A percentile compares a stretch with the other conserved stretches of the same genome.
Evolutionary conservation across 345 rosid species (phyloP).

Genomic region (Syzygium aromaticum): DNA sequence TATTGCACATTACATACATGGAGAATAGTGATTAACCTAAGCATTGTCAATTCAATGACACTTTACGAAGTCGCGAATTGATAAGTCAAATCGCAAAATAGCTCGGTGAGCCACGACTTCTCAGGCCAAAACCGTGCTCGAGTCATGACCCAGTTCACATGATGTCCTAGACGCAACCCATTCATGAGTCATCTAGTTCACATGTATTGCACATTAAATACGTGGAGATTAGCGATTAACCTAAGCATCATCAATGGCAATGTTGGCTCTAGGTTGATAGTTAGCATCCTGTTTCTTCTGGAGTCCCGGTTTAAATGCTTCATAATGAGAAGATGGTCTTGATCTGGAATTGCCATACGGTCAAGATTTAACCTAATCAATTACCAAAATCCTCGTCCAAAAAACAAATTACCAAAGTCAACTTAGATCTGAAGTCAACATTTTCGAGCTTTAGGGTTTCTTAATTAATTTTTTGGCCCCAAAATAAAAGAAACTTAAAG

Average conservation of each 20-base stretch:
- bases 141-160: neutral
- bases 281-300: neutral
- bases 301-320: neutral
- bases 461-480: neutral
- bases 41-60: neutral
- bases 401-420: neutral
- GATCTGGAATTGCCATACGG: neutral
- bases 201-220: neutral
- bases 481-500: neutral
- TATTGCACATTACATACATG: neutral
- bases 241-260: neutral
- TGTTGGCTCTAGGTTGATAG: neutral
- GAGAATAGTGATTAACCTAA: neutral
- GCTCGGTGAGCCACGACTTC: too few species aligned
- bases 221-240: neutral
- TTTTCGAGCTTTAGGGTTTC: neutral
- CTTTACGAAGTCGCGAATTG: too few species aligned
- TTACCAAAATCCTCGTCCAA: neutral
- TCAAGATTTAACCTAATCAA: neutral
- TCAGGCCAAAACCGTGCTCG: neutral
- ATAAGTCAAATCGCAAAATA: too few species aligned
- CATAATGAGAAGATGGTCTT: neutral
- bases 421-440: neutral
- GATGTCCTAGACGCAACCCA: neutral
- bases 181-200: neutral